A percentile compares a stretch with the other conserved stretches of the same genome.
These are phyloP conservation scores for Warburgia ugandensis DNA, from an alignment of 164 flowering plant species.

Conservation along the genomic window DNA sequence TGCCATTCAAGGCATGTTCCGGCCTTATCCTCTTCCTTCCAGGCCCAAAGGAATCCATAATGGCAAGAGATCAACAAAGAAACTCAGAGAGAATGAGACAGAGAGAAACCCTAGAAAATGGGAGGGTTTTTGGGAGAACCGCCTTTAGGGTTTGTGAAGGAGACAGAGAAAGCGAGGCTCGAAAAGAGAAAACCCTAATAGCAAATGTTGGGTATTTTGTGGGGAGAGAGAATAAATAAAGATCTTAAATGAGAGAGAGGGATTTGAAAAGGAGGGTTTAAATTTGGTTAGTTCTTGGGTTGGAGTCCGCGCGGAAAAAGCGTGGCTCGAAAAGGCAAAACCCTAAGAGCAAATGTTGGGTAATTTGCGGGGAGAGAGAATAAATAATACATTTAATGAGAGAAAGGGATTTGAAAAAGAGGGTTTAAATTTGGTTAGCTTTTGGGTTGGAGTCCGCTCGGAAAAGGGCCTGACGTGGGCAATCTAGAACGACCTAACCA, in stretches of 20 bases:
- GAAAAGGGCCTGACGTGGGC: background rate
- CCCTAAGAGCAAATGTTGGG: background rate
- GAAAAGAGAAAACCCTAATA: background rate
- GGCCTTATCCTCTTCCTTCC: constrained; percentile 26
- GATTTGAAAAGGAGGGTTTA: constrained; percentile 1
- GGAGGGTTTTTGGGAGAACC: background rate
- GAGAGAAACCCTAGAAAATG: background rate
- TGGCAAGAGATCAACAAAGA: background rate
- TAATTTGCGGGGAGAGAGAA: too few species aligned
- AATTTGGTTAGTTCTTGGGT: background rate
- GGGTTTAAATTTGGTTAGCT: background rate
- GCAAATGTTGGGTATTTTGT: too few species aligned
- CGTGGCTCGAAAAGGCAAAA: background rate
- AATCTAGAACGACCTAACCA: too few species aligned
- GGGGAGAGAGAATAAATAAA: too few species aligned
- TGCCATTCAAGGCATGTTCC: constrained; percentile 21
- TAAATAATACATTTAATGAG: too few species aligned
- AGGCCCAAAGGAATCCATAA: constrained; percentile 15
- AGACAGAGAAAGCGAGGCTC: background rate
- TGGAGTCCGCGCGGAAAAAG: background rate
- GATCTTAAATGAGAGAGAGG: background rate
- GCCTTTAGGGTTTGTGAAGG: constrained; percentile 4
- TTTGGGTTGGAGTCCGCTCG: background rate
- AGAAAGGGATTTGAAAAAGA: background rate
- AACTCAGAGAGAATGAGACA: background rate